A percentile compares a stretch with the other conserved stretches of the same genome.
Evolutionary conservation across 768 basidiomycete genomes (phyloP).

Genomic region (Trametopsis cervina): DNA sequence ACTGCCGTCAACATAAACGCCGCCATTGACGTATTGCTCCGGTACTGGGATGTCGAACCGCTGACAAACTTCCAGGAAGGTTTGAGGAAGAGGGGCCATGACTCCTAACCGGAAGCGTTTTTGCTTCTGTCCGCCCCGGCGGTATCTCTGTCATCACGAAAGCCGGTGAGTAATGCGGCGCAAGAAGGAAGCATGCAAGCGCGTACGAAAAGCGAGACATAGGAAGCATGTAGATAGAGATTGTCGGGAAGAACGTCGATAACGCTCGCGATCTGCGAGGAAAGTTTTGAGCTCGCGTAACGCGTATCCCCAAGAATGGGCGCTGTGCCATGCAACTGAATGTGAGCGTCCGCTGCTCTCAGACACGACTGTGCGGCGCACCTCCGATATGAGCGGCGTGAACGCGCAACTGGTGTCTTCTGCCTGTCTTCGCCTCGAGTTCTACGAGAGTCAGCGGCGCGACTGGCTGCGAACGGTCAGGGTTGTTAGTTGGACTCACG

Average conservation of each 20-base stretch:
- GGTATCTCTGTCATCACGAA: slow-evolving; percentile 38
- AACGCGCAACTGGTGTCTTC: slow-evolving; percentile 68
- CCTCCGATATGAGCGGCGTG: slow-evolving; percentile 41
- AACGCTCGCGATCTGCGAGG: slow-evolving; percentile 10
- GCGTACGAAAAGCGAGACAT: slow-evolving; percentile 49
- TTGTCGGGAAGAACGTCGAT: slow-evolving; percentile 26
- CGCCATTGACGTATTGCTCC: slow-evolving; percentile 32
- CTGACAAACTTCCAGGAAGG: slow-evolving; percentile 46
- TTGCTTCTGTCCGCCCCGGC: slow-evolving; percentile 30
- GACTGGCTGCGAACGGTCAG: slow-evolving; percentile 24
- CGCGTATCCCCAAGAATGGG: slow-evolving; percentile 60
- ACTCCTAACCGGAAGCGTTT: slow-evolving; percentile 48
- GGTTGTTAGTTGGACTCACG: no score
- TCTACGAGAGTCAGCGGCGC: slow-evolving; percentile 51
- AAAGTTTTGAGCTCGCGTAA: slow-evolving; percentile 32
- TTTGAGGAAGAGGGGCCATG: slow-evolving; percentile 49
- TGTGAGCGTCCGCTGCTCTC: no score
- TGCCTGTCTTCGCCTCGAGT: slow-evolving; percentile 47
- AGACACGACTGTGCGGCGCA: slow-evolving; percentile 36
- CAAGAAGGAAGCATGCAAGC: background rate
- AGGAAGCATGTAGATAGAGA: slow-evolving; percentile 57
- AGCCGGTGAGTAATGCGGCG: background rate
- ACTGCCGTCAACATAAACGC: slow-evolving; percentile 39
- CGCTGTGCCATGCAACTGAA: slow-evolving; percentile 28
- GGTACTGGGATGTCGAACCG: slow-evolving; percentile 38